These are phyloP conservation scores for Lactifluus volemus DNA, from an alignment of 768 basidiomycete genomes.

Conservation along the genomic window DNA sequence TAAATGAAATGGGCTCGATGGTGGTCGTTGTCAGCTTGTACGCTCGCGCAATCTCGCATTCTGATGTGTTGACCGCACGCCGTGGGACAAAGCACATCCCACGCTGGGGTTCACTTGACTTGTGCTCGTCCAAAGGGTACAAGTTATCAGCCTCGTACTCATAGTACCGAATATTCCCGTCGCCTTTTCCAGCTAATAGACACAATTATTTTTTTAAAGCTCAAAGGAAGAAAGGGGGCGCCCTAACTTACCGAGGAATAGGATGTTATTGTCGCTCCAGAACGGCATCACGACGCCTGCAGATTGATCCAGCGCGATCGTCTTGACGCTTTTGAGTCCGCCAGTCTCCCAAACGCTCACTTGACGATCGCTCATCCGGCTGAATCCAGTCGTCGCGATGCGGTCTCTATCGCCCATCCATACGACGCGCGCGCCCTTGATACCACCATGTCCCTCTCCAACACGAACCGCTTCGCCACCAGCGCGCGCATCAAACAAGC, in stretches of 20 bases:
- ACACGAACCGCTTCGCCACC: conserved; percentile 75
- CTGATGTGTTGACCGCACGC: conserved; percentile 76
- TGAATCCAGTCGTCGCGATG: conserved; percentile 93
- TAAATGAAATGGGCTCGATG: conserved; percentile 90
- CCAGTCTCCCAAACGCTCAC: conserved; percentile 85
- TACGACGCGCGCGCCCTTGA: conserved; percentile 82
- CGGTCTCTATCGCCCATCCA: conserved; percentile 90
- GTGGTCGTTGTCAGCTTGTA: conserved; percentile 72
- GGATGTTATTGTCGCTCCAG: conserved; percentile 90
- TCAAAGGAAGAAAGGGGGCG: not conserved
- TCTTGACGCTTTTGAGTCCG: conserved; percentile 67
- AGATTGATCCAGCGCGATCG: conserved; percentile 73
- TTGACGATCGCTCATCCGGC: conserved; percentile 93
- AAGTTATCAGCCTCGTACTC: conserved; percentile 88
- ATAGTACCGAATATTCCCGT: conserved; percentile 97
- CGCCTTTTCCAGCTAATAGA: conserved; percentile 37
- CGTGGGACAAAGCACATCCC: conserved; percentile 97
- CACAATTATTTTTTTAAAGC: no score
- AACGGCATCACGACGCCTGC: conserved; percentile 96
- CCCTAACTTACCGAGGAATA: conserved; percentile 56
- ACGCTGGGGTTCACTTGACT: conserved; percentile 86
- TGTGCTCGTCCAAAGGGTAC: conserved; percentile 70
- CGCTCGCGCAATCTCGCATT: conserved; percentile 92
- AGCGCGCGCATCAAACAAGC: conserved; percentile 84
- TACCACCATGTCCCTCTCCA: conserved; percentile 83